These are phyloP conservation scores for Ceratocystis cubensis DNA, from an alignment of 2,329 filamentous ascomycete species.

Conservation along the genomic window DNA sequence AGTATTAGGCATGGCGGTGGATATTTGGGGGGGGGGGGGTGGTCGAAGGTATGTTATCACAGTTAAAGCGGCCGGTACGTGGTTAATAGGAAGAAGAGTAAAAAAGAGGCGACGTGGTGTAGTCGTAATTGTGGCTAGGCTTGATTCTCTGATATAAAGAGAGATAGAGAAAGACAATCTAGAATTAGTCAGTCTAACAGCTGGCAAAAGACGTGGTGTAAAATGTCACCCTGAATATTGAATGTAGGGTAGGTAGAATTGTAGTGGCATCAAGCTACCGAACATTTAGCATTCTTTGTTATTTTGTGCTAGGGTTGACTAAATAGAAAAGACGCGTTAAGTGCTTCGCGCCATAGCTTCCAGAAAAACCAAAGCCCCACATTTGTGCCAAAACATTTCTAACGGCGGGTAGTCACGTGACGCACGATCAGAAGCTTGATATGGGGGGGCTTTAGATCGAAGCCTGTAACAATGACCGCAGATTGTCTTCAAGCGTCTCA, in stretches of 20 bases:
- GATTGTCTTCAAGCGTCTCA: too few species aligned
- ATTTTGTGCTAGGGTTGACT: not conserved
- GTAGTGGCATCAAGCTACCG: not conserved
- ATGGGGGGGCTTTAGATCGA: not conserved
- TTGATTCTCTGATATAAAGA: too few species aligned
- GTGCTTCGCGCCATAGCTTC: conserved; percentile 15
- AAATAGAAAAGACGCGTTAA: conserved; percentile 13
- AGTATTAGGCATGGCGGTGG: conserved; percentile 45
- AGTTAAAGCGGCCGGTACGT: not conserved
- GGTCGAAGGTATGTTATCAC: conserved; percentile 8
- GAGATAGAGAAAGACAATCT: too few species aligned
- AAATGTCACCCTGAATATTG: not conserved
- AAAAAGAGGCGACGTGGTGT: conserved; percentile 5
- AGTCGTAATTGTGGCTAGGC: not conserved
- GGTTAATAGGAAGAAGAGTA: conserved; percentile 5
- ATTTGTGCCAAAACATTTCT: not conserved
- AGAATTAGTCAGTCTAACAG: too few species aligned
- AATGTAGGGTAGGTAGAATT: not conserved
- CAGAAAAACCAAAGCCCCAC: not conserved
- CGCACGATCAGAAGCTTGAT: not conserved
- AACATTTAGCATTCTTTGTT: not conserved
- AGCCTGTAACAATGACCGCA: too few species aligned
- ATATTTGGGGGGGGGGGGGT: conserved; percentile 5
- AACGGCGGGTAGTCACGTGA: conserved; percentile 2
- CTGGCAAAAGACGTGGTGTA: too few species aligned